Evolutionary conservation across 78 protist genomes (phyloP).

Genomic region (Tieghemostelium lacteum): DNA sequence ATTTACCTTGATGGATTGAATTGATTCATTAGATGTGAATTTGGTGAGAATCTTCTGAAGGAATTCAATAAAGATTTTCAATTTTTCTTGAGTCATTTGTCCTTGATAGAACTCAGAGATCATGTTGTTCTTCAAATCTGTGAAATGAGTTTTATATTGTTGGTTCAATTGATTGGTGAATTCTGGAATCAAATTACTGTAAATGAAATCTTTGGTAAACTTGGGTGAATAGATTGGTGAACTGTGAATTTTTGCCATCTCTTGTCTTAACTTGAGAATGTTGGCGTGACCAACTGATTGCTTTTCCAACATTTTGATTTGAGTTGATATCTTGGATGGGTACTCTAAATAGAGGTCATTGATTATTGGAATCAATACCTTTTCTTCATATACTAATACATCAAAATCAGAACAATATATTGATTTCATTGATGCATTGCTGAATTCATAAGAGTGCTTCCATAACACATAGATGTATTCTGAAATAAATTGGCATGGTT

Average conservation of each 20-base stretch:
- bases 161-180: no score
- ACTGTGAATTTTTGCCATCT: neutral
- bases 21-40: neutral
- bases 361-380: conserved; percentile 4
- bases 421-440: conserved; percentile 5
- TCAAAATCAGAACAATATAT: neutral
- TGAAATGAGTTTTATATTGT: neutral
- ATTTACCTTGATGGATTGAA: neutral
- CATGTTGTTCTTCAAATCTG: neutral
- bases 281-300: neutral
- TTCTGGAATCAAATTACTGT: no score
- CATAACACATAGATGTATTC: conserved; percentile 39
- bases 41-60: neutral
- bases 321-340: neutral
- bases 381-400: conserved; percentile 22
- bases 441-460: neutral
- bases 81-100: no score
- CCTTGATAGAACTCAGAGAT: neutral
- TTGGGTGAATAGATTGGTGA: conserved; percentile 7
- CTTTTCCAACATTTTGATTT: neutral
- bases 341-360: neutral
- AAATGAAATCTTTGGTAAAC: neutral
- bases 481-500: conserved; percentile 14
- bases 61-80: neutral
- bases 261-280: neutral